A percentile compares a stretch with the other conserved stretches of the same genome.
Evolutionary conservation across 495 filamentous ascomycete species (phyloP).

Genomic region (Lindgomyces ingoldianus): DNA sequence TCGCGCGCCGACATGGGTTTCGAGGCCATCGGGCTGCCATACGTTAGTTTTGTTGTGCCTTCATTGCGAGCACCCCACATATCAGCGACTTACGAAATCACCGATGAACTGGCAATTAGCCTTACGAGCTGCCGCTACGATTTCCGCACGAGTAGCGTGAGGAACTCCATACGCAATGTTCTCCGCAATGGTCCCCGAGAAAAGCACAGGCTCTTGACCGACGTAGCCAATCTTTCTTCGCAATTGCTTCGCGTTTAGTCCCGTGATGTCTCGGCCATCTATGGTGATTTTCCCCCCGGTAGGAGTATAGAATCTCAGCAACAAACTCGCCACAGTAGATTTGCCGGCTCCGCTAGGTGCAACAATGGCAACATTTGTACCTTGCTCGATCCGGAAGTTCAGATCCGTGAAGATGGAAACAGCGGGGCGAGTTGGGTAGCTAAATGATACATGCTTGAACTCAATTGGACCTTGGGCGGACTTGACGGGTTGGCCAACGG

Average conservation of each 20-base stretch:
- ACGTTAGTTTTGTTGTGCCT: conserved; percentile 22
- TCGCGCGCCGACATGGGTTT: conserved; percentile 88
- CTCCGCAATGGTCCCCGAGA: conserved; percentile 92
- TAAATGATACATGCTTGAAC: conserved; percentile 81
- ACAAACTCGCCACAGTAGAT: conserved; percentile 83
- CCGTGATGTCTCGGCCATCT: conserved; percentile 77
- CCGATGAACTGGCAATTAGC: conserved; percentile 97
- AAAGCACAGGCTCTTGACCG: conserved; percentile 91
- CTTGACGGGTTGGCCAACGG: conserved; percentile 70
- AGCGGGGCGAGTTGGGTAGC: conserved; percentile 86
- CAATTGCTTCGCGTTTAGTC: conserved; percentile 93
- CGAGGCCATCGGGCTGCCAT: conserved; percentile 77
- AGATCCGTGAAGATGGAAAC: conserved; percentile 88
- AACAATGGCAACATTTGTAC: conserved; percentile 93
- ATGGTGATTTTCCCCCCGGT: conserved; percentile 77
- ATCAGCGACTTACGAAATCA: conserved; percentile 67
- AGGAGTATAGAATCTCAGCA: conserved; percentile 89
- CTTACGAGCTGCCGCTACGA: conserved; percentile 81
- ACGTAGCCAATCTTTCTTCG: conserved; percentile 93
- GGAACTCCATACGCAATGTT: conserved; percentile 96
- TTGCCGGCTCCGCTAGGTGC: conserved; percentile 95
- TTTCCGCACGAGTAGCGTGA: conserved; percentile 72
- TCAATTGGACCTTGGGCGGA: conserved; percentile 85
- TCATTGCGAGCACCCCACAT: not conserved
- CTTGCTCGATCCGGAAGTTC: conserved; percentile 86